Conservation (phyloP, 768 basidiomycete genomes). For the Russula ochroleuca region DNA sequence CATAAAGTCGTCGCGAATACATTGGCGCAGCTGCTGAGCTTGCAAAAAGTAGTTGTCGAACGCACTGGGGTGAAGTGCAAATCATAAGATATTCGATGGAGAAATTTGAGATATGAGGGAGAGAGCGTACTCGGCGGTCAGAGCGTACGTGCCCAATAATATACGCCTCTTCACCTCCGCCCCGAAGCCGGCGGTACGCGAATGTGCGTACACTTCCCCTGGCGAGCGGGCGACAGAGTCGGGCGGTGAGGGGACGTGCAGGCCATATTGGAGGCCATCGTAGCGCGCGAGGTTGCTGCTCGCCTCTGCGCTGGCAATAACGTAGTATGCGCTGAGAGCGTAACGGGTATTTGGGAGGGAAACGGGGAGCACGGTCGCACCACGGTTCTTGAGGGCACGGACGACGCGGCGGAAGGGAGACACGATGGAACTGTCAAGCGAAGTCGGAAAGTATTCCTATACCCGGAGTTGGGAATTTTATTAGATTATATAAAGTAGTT, state of each 20-base stretch:
- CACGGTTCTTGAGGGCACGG: conserved; percentile 41
- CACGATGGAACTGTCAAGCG: conserved; percentile 48
- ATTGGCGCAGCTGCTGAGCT: conserved; percentile 74
- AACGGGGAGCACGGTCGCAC: conserved; percentile 67
- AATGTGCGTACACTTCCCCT: conserved; percentile 56
- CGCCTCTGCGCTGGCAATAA: conserved; percentile 92
- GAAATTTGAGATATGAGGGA: background rate
- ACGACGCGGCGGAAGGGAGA: conserved; percentile 46
- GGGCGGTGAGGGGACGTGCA: conserved; percentile 44
- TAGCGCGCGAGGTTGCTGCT: conserved; percentile 88
- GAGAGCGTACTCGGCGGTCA: conserved; percentile 78
- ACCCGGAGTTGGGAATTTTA: background rate
- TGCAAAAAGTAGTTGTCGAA: conserved; percentile 97
- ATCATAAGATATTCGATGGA: background rate
- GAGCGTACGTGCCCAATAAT: conserved; percentile 83
- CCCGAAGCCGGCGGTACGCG: conserved; percentile 73
- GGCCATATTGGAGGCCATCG: conserved; percentile 80
- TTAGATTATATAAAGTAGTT: background rate
- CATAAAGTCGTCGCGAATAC: conserved; percentile 71
- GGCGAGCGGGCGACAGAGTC: conserved; percentile 47
- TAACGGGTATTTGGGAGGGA: conserved; percentile 65
- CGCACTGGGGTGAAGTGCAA: conserved; percentile 48
- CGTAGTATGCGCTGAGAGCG: conserved; percentile 91
- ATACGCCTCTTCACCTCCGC: conserved; percentile 82
- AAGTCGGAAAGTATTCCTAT: conserved; percentile 77